A percentile compares a stretch with the other conserved stretches of the same genome.
Conservation (phyloP, 2,329 filamentous ascomycete genomes). For the Calonectria leucothoes region DNA sequence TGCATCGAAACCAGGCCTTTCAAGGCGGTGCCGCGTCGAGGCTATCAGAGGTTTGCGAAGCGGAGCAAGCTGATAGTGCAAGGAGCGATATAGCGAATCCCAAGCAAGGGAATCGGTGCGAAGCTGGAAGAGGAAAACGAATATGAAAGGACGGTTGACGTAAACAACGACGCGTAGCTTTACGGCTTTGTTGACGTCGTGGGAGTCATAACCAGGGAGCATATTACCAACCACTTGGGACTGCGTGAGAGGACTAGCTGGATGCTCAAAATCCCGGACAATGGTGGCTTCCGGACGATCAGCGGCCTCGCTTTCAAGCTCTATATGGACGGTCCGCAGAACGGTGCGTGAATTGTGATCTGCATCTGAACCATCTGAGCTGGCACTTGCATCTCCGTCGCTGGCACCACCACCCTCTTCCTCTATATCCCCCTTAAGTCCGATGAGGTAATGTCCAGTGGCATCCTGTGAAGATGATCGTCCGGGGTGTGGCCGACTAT, state of each 20-base stretch:
- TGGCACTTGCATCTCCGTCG: constrained; percentile 45
- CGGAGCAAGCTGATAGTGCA: constrained; percentile 71
- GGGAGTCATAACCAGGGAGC: constrained; percentile 48
- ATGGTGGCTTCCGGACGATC: constrained; percentile 57
- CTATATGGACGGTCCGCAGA: constrained; percentile 75
- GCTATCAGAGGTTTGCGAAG: constrained; percentile 66
- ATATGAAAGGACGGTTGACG: constrained; percentile 80
- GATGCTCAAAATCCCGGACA: constrained; percentile 57
- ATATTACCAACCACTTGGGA: constrained; percentile 50
- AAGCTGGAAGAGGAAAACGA: constrained; percentile 75
- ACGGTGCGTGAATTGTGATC: constrained; percentile 66
- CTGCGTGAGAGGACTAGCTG: constrained; percentile 46
- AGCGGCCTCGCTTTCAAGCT: constrained; percentile 61
- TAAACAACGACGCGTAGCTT: constrained; percentile 79
- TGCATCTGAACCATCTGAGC: constrained; percentile 45
- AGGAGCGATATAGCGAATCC: constrained; percentile 66
- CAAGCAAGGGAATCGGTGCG: constrained; percentile 69
- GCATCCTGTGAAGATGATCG: constrained; percentile 43
- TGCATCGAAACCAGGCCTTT: constrained; percentile 50
- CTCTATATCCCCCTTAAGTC: constrained; percentile 73
- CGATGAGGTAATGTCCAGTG: constrained; percentile 71
- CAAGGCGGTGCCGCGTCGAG: constrained; percentile 68
- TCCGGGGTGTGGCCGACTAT: constrained; percentile 22
- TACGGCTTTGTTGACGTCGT: constrained; percentile 65
- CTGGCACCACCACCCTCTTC: constrained; percentile 47